Conservation (phyloP, 441 rosid genomes). For the Gossypium laxum region DNA sequence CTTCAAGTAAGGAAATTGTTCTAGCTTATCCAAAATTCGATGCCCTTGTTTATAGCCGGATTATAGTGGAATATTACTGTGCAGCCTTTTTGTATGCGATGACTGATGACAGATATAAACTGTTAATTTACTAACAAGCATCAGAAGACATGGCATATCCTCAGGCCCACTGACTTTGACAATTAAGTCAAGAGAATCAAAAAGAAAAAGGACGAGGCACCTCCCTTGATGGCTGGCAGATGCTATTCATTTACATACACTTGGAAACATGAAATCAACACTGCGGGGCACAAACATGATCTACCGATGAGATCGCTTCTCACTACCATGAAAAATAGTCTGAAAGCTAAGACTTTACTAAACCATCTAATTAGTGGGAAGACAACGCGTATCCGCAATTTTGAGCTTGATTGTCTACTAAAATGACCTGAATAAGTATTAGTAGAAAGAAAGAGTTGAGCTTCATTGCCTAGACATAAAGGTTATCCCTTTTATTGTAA, state of each 20-base stretch:
- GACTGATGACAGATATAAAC: neutral
- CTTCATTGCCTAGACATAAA: neutral
- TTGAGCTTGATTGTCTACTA: neutral
- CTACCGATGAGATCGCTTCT: neutral
- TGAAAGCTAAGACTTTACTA: neutral
- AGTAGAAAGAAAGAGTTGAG: neutral
- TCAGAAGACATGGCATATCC: neutral
- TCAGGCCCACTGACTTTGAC: slow-evolving; percentile 3
- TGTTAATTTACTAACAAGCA: neutral
- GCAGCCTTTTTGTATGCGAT: neutral
- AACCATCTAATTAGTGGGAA: neutral
- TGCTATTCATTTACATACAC: neutral
- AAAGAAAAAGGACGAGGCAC: neutral
- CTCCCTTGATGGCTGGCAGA: neutral
- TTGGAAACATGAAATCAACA: neutral
- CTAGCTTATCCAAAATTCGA: slow-evolving; percentile 9
- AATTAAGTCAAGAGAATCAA: neutral
- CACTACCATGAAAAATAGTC: neutral
- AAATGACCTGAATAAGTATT: neutral
- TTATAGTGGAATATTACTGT: neutral
- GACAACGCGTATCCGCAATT: neutral
- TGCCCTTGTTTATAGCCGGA: neutral
- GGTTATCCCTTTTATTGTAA: too few species aligned
- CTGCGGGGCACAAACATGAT: neutral
- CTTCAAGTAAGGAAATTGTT: neutral